These are phyloP conservation scores for Zarea fungicola DNA, from an alignment of 2,329 filamentous ascomycete genomes.

Conservation along the genomic window DNA sequence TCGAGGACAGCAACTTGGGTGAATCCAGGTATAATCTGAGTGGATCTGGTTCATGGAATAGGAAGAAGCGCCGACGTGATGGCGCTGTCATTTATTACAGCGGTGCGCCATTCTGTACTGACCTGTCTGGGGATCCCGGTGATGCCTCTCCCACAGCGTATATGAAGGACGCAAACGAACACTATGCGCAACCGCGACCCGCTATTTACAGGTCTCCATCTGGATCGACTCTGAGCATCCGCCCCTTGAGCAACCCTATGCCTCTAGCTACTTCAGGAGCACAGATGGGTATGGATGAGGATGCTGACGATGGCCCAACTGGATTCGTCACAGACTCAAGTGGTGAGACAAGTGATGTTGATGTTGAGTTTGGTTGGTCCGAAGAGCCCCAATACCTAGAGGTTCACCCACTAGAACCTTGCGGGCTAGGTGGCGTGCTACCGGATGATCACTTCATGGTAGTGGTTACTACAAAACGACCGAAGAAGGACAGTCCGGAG, in stretches of 20 bases:
- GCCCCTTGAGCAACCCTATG: conserved; percentile 39
- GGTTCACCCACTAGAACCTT: conserved; percentile 45
- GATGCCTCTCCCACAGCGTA: conserved; percentile 44
- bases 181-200: conserved; percentile 15
- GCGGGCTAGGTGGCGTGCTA: conserved; percentile 52
- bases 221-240: conserved; percentile 44
- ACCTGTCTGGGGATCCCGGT: conserved; percentile 64
- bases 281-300: conserved; percentile 25
- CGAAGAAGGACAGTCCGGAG: conserved; percentile 23
- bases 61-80: conserved; percentile 53
- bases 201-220: conserved; percentile 40
- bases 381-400: conserved; percentile 34
- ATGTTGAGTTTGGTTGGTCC: conserved; percentile 44
- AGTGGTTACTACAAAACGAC: conserved; percentile 46
- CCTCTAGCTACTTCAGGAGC: conserved; percentile 20
- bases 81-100: conserved; percentile 82
- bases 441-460: conserved; percentile 62
- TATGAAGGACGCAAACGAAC: conserved; percentile 32
- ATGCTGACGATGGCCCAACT: conserved; percentile 19
- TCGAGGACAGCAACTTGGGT: conserved; percentile 44
- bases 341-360: conserved; percentile 32
- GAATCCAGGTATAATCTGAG: conserved; percentile 43
- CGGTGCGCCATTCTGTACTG: conserved; percentile 73
- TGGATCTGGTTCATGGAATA: conserved; percentile 43
- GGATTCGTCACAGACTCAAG: conserved; percentile 31